phyloP scores from a whole-genome alignment of 495 filamentous ascomycete genomes.

The Staphylotrichum longicolle region DNA sequence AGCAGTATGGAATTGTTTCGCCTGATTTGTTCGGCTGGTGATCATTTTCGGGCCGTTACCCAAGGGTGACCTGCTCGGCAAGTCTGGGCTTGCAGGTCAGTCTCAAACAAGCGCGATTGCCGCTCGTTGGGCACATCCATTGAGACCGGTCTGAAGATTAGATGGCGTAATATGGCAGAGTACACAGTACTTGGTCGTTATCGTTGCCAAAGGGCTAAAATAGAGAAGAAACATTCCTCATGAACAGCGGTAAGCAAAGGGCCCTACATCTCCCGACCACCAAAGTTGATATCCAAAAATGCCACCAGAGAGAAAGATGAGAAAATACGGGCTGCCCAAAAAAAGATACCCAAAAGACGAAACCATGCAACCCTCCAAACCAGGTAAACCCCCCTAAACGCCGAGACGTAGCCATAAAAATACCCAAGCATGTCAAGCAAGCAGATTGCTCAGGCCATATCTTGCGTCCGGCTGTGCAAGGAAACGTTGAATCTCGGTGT shows the following conservation, averaged over 20 bases:
- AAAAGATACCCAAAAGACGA: background rate
- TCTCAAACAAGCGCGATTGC: slow-evolving; percentile 14
- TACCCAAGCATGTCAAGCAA: slow-evolving; percentile 23
- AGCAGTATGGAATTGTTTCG: background rate
- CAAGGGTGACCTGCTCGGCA: slow-evolving; percentile 1
- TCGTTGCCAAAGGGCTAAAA: slow-evolving; percentile 7
- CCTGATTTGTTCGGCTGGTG: background rate
- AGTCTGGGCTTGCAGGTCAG: background rate
- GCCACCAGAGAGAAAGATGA: too few relatives aligned
- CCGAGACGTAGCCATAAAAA: slow-evolving; percentile 1
- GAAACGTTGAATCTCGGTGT: slow-evolving; percentile 40
- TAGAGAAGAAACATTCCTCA: background rate
- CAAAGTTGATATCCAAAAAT: too few relatives aligned
- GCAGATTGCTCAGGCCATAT: slow-evolving; percentile 44
- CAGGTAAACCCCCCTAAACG: background rate
- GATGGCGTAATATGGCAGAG: background rate
- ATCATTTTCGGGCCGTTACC: slow-evolving; percentile 16
- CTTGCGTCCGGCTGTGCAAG: slow-evolving; percentile 46
- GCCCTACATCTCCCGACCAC: too few relatives aligned
- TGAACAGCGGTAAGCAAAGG: too few relatives aligned
- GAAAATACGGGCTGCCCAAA: background rate
- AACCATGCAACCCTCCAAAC: background rate
- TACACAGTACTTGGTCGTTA: slow-evolving; percentile 13
- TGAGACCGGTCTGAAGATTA: background rate
- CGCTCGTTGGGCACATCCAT: background rate